A percentile compares a stretch with the other conserved stretches of the same genome.
phyloP scores from a whole-genome alignment of 108 stramenopile species.

The Stephanodiscus minutulus region DNA sequence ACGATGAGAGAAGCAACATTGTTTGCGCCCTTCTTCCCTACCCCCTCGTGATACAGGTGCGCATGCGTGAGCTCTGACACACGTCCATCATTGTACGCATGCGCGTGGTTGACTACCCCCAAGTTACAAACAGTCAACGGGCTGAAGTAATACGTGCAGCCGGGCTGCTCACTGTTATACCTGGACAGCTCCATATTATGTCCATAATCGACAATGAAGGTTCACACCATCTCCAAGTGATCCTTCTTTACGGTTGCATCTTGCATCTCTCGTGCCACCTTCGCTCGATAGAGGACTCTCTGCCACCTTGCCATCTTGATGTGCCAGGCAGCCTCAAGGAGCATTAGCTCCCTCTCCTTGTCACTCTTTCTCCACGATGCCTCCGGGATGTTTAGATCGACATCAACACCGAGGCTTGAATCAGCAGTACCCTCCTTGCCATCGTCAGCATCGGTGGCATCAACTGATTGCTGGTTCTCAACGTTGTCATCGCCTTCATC shows the following conservation, averaged over 20 bases:
- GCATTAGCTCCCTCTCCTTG: background rate
- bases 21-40: conserved; percentile 24
- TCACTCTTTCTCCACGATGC: too few species aligned
- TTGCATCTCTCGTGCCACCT: background rate
- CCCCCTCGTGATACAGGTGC: too few species aligned
- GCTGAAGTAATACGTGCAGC: conserved; percentile 21
- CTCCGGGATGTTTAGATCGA: too few species aligned
- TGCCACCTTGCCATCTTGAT: conserved; percentile 1
- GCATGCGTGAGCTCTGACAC: too few species aligned
- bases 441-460: too few species aligned
- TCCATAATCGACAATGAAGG: conserved; percentile 10
- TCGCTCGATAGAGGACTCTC: background rate
- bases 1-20: conserved; percentile 21
- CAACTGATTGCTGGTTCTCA: too few species aligned
- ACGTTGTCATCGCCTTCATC: too few species aligned
- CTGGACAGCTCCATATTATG: conserved; percentile 19
- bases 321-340: background rate
- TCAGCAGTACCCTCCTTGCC: too few species aligned
- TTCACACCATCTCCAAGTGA: background rate
- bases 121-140: conserved; percentile 15
- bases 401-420: too few species aligned
- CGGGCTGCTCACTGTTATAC: conserved; percentile 13
- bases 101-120: conserved; percentile 7
- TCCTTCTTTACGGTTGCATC: background rate
- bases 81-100: background rate